phyloP scores from a whole-genome alignment of 169 alveolate species.

The Cryptosporidium bovis region DNA sequence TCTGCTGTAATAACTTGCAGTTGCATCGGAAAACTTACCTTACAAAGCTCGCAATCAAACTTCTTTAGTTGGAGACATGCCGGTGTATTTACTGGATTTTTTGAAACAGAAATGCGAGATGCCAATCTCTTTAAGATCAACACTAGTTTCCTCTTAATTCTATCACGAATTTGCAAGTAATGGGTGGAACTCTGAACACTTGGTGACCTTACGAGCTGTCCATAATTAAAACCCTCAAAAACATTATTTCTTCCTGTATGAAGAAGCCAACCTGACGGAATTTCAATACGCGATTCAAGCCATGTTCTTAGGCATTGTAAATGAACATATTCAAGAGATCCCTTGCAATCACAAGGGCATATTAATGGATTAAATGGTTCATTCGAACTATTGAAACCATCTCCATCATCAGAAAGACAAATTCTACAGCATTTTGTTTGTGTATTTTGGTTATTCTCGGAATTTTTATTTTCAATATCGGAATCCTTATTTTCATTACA shows the following conservation, averaged over 20 bases:
- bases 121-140: conserved; percentile 19
- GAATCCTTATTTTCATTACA: background rate
- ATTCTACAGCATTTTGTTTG: conserved; percentile 50
- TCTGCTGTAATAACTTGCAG: background rate
- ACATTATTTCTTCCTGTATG: conserved; percentile 15
- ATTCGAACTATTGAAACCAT: conserved; percentile 14
- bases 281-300: conserved; percentile 78
- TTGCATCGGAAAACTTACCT: conserved; percentile 60
- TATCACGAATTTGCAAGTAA: conserved; percentile 17
- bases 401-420: conserved; percentile 68
- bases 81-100: conserved; percentile 28
- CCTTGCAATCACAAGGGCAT: conserved; percentile 93
- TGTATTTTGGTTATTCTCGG: background rate
- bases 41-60: conserved; percentile 71
- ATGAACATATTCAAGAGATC: conserved; percentile 94
- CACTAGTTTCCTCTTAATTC: conserved; percentile 21
- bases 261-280: conserved; percentile 61
- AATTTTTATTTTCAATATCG: background rate
- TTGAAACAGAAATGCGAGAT: background rate
- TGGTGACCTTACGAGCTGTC: background rate
- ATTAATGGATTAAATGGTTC: conserved; percentile 83
- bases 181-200: background rate
- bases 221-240: background rate
- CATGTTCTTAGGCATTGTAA: conserved; percentile 94
- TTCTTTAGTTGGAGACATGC: conserved; percentile 56